Evolutionary conservation across 2,329 filamentous ascomycete genomes (phyloP).

Genomic region (Epichloe glyceriae): DNA sequence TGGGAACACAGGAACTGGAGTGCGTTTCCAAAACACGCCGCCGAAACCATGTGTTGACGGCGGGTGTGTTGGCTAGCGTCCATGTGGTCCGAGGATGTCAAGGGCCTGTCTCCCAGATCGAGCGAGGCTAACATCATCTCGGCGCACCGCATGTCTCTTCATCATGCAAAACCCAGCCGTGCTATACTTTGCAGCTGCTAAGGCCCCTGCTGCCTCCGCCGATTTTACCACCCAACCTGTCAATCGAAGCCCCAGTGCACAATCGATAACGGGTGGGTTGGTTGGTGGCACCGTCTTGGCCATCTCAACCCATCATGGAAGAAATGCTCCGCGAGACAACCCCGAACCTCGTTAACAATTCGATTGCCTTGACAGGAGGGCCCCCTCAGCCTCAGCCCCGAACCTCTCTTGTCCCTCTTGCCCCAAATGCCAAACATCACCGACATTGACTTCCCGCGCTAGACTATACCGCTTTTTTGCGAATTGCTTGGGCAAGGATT

Average conservation of each 20-base stretch:
- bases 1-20: not conserved
- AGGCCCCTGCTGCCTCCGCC: not conserved
- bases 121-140: not conserved
- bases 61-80: not conserved
- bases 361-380: not conserved
- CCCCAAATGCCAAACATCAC: no score
- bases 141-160: not conserved
- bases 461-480: not conserved
- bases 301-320: not conserved
- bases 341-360: not conserved
- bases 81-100: not conserved
- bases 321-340: conserved; percentile 6
- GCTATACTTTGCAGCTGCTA: not conserved
- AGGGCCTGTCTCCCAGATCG: not conserved
- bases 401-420: no score
- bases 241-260: conserved; percentile 4
- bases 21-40: not conserved
- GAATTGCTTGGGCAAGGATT: not conserved
- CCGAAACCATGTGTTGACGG: not conserved
- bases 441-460: not conserved
- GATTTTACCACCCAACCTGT: not conserved
- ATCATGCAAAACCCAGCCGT: no score
- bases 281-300: no score
- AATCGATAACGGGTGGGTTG: not conserved
- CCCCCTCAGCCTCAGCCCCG: no score